phyloP scores from a whole-genome alignment of 2,329 filamentous ascomycete species.

The Ambrosiella cleistominuta region DNA sequence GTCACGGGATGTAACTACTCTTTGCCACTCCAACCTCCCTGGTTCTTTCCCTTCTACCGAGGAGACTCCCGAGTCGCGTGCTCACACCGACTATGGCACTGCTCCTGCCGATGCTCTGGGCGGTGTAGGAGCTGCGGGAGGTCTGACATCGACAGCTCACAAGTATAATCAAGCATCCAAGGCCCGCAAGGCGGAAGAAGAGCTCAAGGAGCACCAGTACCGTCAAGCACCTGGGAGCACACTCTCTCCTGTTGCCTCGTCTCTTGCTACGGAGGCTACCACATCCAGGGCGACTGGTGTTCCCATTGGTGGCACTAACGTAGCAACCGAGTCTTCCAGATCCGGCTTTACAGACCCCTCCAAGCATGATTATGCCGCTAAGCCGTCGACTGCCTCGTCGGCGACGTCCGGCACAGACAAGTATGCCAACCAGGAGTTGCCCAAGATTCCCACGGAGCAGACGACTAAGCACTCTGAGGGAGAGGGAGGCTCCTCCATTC shows the following conservation, averaged over 20 bases:
- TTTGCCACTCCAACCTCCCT: too few species aligned
- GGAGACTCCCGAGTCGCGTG: not conserved
- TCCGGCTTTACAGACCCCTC: not conserved
- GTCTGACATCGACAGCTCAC: not conserved
- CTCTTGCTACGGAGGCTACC: not conserved
- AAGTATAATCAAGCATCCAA: not conserved
- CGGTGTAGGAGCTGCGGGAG: not conserved
- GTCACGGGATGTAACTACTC: too few species aligned
- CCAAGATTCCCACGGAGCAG: not conserved
- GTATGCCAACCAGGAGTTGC: not conserved
- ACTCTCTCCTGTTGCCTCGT: not conserved
- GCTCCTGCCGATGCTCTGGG: not conserved
- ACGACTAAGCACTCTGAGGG: not conserved
- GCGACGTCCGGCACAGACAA: not conserved
- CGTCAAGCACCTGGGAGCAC: not conserved
- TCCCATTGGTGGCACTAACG: not conserved
- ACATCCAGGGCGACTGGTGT: not conserved
- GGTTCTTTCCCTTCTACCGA: constrained; percentile 6
- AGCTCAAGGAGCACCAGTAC: not conserved
- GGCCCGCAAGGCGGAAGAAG: not conserved
- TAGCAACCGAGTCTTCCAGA: not conserved
- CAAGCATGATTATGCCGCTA: not conserved
- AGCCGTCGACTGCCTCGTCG: not conserved
- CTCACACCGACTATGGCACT: not conserved
- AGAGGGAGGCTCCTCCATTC: not conserved